Conservation (phyloP, 1,284 basidiomycete genomes). For the Apiotrichum mycotoxinovorans region DNA sequence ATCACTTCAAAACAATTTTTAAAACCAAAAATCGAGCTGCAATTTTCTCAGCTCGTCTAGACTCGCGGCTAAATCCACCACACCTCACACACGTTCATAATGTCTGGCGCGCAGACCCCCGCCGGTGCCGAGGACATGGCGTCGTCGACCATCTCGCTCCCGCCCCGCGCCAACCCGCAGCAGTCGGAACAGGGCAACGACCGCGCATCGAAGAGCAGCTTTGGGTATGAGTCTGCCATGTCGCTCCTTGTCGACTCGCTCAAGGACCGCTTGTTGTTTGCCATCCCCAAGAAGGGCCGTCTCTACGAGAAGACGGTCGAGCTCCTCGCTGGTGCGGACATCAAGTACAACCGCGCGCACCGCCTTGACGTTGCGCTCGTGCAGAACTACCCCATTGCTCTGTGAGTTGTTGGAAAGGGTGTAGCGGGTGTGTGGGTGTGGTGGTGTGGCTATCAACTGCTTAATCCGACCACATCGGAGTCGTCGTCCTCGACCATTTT, state of each 20-base stretch:
- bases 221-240: constrained; percentile 50
- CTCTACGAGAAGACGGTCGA: constrained; percentile 89
- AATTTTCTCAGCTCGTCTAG: background rate
- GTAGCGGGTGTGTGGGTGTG: too few relatives aligned
- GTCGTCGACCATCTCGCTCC: constrained; percentile 17
- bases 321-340: constrained; percentile 85
- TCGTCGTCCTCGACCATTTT: background rate
- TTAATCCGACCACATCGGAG: constrained; percentile 7
- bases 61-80: background rate
- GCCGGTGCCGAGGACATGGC: constrained; percentile 5
- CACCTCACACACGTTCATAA: constrained; percentile 3
- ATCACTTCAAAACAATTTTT: background rate
- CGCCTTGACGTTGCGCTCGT: constrained; percentile 89
- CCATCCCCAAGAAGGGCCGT: constrained; percentile 96
- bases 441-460: too few relatives aligned
- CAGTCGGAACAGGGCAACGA: constrained; percentile 17
- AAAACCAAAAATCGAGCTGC: background rate
- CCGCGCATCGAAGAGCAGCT: constrained; percentile 27
- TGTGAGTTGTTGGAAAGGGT: too few relatives aligned
- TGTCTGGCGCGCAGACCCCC: constrained; percentile 20
- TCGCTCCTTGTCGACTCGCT: constrained; percentile 57
- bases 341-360: constrained; percentile 87
- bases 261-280: constrained; percentile 77
- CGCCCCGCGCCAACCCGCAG: constrained; percentile 5
- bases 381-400: constrained; percentile 86